These are phyloP conservation scores for Aciculoconidium aculeatum DNA, from an alignment of 805 yeast species.

Conservation along the genomic window DNA sequence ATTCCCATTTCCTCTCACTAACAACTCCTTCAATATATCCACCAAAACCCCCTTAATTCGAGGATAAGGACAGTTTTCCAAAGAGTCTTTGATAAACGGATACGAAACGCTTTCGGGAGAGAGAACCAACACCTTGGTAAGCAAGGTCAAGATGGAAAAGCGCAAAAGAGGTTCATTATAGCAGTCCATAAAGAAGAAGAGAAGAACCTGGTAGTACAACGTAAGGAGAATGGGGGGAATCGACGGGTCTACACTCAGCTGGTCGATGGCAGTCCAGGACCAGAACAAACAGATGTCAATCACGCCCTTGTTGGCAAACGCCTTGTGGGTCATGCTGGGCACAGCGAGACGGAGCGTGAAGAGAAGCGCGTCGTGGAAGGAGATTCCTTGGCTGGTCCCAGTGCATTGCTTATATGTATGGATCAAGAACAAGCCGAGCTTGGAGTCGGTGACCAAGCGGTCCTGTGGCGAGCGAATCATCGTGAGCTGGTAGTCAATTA, in stretches of 20 bases:
- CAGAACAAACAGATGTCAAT: conserved; percentile 30
- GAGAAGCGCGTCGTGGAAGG: conserved; percentile 15
- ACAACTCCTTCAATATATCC: conserved; percentile 64
- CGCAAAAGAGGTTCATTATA: no score
- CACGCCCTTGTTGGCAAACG: conserved; percentile 14
- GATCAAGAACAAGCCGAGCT: conserved; percentile 19
- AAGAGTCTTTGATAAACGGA: conserved; percentile 56
- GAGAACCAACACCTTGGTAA: conserved; percentile 57
- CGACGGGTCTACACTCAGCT: conserved; percentile 21
- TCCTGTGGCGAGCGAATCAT: conserved; percentile 20
- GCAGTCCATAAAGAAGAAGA: conserved; percentile 19
- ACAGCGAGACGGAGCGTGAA: conserved; percentile 23
- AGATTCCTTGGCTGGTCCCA: conserved; percentile 2
- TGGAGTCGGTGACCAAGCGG: conserved; percentile 23
- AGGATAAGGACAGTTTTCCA: conserved; percentile 61
- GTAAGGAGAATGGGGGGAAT: conserved; percentile 26
- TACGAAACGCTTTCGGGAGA: conserved; percentile 54
- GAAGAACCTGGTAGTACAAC: conserved; percentile 26
- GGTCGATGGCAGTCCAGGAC: conserved; percentile 33
- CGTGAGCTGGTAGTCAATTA: conserved; percentile 37
- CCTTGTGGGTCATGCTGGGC: conserved; percentile 29
- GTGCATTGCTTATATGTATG: conserved; percentile 11
- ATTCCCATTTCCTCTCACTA: no score
- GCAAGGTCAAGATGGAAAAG: conserved; percentile 49
- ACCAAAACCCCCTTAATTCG: conserved; percentile 55